Percentiles rank a stretch among this genome's conserved stretches.
Evolutionary conservation across 352 stramenopile species (phyloP).

Genomic region (Pythium chondricola): DNA sequence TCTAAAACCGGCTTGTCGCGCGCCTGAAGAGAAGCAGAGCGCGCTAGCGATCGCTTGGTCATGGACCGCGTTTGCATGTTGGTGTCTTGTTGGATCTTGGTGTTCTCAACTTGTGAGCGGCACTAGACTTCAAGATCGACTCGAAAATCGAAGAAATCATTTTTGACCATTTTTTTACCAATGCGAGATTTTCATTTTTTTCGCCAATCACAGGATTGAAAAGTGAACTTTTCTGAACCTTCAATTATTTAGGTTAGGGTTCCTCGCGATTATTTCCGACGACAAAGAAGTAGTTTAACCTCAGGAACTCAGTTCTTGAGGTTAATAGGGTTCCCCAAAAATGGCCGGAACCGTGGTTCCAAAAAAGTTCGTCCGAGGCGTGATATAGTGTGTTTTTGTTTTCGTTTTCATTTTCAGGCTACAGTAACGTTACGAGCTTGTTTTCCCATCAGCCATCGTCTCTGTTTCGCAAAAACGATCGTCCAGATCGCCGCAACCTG

Average conservation of each 20-base stretch:
- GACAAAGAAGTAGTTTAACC: neutral
- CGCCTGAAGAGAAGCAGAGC: neutral
- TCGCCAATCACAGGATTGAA: neutral
- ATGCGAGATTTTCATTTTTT: neutral
- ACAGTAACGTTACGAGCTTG: too few relatives aligned
- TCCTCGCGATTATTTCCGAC: neutral
- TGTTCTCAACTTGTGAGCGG: too few relatives aligned
- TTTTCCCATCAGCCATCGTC: too few relatives aligned
- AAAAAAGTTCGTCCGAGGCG: neutral
- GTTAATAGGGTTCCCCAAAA: neutral
- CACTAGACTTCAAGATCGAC: too few relatives aligned
- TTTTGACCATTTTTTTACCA: neutral
- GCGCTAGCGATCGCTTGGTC: neutral
- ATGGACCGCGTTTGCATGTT: slow-evolving; percentile 1
- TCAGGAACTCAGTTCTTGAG: neutral
- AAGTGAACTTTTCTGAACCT: neutral
- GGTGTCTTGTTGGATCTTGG: neutral
- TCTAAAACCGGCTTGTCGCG: too few relatives aligned
- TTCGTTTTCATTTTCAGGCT: too few relatives aligned
- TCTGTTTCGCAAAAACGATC: too few relatives aligned
- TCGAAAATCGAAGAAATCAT: too few relatives aligned
- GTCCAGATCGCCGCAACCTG: too few relatives aligned
- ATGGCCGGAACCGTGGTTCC: neutral
- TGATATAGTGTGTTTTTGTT: too few relatives aligned
- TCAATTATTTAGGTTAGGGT: neutral